Percentiles rank a stretch among this genome's conserved stretches.
phyloP scores from a whole-genome alignment of 2,329 filamentous ascomycete genomes.

The Sclerotinia borealis region DNA sequence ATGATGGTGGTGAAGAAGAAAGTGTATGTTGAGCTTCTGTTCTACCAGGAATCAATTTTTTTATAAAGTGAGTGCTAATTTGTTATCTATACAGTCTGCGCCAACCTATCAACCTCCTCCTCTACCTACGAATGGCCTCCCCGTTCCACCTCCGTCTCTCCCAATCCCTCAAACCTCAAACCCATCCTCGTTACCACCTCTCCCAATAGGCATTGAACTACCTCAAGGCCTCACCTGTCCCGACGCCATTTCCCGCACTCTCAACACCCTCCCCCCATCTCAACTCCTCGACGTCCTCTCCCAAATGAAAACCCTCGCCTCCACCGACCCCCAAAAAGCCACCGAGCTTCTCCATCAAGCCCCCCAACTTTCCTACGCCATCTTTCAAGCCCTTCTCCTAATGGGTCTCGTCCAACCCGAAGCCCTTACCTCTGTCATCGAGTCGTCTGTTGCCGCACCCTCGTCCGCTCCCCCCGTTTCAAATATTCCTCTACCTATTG shows the following conservation, averaged over 20 bases:
- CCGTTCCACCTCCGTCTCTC: conserved; percentile 32
- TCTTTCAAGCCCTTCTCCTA: conserved; percentile 88
- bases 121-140: conserved; percentile 23
- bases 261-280: conserved; percentile 76
- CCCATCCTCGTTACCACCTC: conserved; percentile 61
- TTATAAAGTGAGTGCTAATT: not conserved
- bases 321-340: conserved; percentile 72
- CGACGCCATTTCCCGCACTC: conserved; percentile 87
- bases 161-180: conserved; percentile 17
- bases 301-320: conserved; percentile 90
- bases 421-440: conserved; percentile 74
- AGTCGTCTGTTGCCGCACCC: conserved; percentile 41
- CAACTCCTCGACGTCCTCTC: conserved; percentile 90
- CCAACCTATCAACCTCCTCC: conserved; percentile 10
- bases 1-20: conserved; percentile 68
- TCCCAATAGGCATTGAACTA: conserved; percentile 79
- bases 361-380: conserved; percentile 87
- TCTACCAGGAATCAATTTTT: not conserved
- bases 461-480: conserved; percentile 37
- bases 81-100: not conserved
- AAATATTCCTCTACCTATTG: conserved; percentile 26
- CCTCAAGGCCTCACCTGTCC: conserved; percentile 76
- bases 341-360: conserved; percentile 82
- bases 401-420: conserved; percentile 88
- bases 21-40: conserved; percentile 27